Evolutionary conservation across 345 rosid species (phyloP).

Genomic region (Crucihimalaya himalaica): DNA sequence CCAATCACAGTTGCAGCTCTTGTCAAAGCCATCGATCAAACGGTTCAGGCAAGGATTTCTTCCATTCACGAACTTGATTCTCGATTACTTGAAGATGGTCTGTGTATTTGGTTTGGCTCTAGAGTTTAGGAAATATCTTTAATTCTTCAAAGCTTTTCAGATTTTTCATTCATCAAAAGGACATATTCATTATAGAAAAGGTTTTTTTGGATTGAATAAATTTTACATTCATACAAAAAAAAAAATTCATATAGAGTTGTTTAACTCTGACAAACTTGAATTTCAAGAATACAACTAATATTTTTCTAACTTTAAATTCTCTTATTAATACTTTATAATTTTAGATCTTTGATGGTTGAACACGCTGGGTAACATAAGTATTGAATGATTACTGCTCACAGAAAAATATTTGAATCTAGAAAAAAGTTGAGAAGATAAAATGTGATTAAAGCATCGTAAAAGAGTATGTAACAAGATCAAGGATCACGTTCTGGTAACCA

Average conservation of each 20-base stretch:
- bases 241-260: neutral
- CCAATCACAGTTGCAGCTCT: no score
- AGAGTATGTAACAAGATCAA: slow-evolving; percentile 21
- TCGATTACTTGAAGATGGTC: no score
- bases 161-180: no score
- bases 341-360: neutral
- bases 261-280: neutral
- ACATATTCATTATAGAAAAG: no score
- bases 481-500: slow-evolving; percentile 26
- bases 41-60: no score
- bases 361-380: neutral
- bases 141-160: no score
- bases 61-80: no score
- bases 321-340: neutral
- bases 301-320: neutral
- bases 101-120: no score
- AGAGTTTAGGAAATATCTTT: no score
- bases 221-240: no score
- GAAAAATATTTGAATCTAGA: neutral
- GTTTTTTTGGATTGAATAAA: no score
- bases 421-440: neutral
- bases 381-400: neutral
- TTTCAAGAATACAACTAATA: neutral
- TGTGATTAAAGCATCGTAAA: slow-evolving; percentile 33
- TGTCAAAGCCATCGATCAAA: no score